Conservation (phyloP, 306 rosid species). For the Medicago arabica region DNA sequence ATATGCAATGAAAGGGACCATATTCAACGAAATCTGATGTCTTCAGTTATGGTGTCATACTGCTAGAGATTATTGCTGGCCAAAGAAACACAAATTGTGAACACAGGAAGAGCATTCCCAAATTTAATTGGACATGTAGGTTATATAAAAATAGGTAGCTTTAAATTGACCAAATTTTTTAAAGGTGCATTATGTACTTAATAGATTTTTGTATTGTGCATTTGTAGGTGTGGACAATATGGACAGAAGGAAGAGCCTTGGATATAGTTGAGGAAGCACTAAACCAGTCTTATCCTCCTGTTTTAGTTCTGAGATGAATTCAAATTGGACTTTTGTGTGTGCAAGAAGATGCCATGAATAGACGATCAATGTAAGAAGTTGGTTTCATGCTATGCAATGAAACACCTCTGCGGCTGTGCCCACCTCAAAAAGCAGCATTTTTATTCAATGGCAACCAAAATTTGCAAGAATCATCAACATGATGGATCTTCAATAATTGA, state of each 20-base stretch:
- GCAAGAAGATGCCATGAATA: slow-evolving; percentile 49
- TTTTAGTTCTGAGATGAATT: slow-evolving; percentile 53
- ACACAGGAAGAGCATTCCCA: slow-evolving; percentile 16
- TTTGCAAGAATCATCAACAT: slow-evolving; percentile 28
- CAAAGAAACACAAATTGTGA: slow-evolving; percentile 32
- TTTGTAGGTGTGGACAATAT: slow-evolving; percentile 64
- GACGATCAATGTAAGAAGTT: slow-evolving; percentile 62
- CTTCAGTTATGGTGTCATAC: slow-evolving; percentile 52
- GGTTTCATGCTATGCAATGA: slow-evolving; percentile 63
- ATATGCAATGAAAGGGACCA: slow-evolving; percentile 54
- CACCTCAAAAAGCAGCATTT: slow-evolving; percentile 59
- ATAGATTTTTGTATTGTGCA: background rate
- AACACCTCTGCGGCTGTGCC: slow-evolving; percentile 41
- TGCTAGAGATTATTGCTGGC: slow-evolving; percentile 46
- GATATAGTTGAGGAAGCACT: slow-evolving; percentile 53
- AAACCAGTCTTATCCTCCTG: slow-evolving; percentile 20
- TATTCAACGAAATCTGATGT: slow-evolving; percentile 55
- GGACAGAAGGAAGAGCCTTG: slow-evolving; percentile 55
- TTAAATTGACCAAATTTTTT: too few species aligned
- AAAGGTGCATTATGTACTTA: background rate
- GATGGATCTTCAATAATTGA: slow-evolving; percentile 51
- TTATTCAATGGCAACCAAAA: slow-evolving; percentile 35
- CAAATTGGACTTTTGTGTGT: slow-evolving; percentile 60
- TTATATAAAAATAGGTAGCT: too few species aligned
- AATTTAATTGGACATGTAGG: slow-evolving; percentile 49